Conservation (phyloP, 306 rosid species). For the Delonix regia region DNA sequence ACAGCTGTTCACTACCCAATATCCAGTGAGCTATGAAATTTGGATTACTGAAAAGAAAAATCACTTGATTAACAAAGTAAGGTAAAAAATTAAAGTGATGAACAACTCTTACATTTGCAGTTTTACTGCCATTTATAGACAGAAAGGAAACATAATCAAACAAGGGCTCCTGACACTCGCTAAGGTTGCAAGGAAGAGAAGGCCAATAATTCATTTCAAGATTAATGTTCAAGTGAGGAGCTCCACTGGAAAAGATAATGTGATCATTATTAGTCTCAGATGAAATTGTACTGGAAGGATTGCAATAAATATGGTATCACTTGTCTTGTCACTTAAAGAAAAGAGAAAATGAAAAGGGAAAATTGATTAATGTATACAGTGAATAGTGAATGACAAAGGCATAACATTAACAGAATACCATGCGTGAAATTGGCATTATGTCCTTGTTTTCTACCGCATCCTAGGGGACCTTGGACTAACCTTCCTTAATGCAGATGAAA, state of each 20-base stretch:
- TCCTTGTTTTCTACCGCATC: not conserved
- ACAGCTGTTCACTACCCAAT: not conserved
- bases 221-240: conserved; percentile 84
- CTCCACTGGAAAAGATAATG: conserved; percentile 55
- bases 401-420: not conserved
- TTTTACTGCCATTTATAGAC: conserved; percentile 67
- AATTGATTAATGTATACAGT: not conserved
- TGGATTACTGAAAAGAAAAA: not conserved
- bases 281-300: conserved; percentile 14
- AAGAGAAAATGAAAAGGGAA: not conserved
- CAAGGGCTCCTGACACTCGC: conserved; percentile 80
- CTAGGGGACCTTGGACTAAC: not conserved
- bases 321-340: not conserved
- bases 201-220: conserved; percentile 93
- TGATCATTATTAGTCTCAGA: conserved; percentile 33
- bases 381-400: not conserved
- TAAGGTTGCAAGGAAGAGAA: conserved; percentile 83
- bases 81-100: conserved; percentile 6
- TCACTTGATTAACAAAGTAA: not conserved
- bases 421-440: not conserved
- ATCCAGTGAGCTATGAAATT: not conserved
- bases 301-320: conserved; percentile 18
- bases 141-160: conserved; percentile 59
- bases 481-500: not conserved
- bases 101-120: conserved; percentile 60